A percentile compares a stretch with the other conserved stretches of the same genome.
These are phyloP conservation scores for Amanita rubescens DNA, from an alignment of 768 basidiomycete genomes.

Conservation along the genomic window DNA sequence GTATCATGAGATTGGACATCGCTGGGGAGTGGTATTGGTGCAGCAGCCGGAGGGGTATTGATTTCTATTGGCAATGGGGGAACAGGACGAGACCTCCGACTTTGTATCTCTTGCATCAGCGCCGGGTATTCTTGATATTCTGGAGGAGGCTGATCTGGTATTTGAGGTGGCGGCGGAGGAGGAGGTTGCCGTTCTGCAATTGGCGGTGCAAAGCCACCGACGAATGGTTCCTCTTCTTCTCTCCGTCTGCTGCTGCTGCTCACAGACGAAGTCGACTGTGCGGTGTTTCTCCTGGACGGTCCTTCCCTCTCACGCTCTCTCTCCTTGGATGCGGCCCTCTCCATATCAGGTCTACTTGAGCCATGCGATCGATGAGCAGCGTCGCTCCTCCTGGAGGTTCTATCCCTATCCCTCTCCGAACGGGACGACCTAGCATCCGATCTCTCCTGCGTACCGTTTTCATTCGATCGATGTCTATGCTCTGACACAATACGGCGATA, in stretches of 20 bases:
- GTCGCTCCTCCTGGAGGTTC: constrained; percentile 12
- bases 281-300: constrained; percentile 31
- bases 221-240: constrained; percentile 36
- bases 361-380: constrained; percentile 39
- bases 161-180: constrained; percentile 14
- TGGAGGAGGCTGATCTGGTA: constrained; percentile 8
- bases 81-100: constrained; percentile 12
- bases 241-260: constrained; percentile 27
- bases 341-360: constrained; percentile 23
- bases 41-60: constrained; percentile 14
- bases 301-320: constrained; percentile 27
- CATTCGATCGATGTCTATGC: constrained; percentile 44
- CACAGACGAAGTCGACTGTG: constrained; percentile 24
- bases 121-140: constrained; percentile 9
- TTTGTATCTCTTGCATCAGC: constrained; percentile 14
- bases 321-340: constrained; percentile 17
- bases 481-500: constrained; percentile 75
- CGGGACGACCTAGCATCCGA: constrained; percentile 54
- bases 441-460: constrained; percentile 39
- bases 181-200: constrained; percentile 24
- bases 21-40: constrained; percentile 6
- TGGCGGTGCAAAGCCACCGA: constrained; percentile 43
- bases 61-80: constrained; percentile 11
- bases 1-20: background rate
- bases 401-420: constrained; percentile 20